Base-by-base conservation (phyloP, 192 early-diverging fungal species). In the Funneliformis geosporum region DNA sequence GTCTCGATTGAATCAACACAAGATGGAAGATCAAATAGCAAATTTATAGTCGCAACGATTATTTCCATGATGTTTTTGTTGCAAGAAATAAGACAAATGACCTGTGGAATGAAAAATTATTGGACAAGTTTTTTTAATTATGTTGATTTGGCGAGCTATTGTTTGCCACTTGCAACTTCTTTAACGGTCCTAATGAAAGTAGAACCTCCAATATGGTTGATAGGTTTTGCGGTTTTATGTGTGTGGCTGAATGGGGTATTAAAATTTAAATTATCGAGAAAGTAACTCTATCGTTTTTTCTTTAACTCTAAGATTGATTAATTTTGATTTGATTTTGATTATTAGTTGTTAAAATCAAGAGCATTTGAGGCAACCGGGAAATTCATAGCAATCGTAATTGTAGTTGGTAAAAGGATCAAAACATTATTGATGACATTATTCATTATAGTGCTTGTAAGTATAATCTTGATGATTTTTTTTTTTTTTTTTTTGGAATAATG, bases 311-410 rank as follows among this genome's bases (percentile, higher is more conserved):
- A 33, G 33, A 33, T 0, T 27, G 27, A 28, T 14, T 65, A 65
- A 9, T n/a, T 11, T 65, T 27, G 10, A 64, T 65, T 33, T 33
- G 12, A 23, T 5, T 64, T 33, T 67, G 23, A 18, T 66, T 4
- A 33, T 9, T 68, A 68, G 66, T 42, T 42, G n/a, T 40, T 69
- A n/a, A 9, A 42, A 43, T 9, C 67, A 3, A 18, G 67, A 8
- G 67, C 67, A 25, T 69, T 69, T 4, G 6, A 39, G 2, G 67
- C 39, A 42, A 39, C 67, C 3, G 67, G 67, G 10, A 69, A 69
- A 69, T 69, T 69, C n/a, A 69, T 69, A 23, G 28, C 39, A 8
- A 69, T 69, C 9, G 67, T 69, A n/a, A n/a, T 69, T 21, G 38
- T 43, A 69, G 43, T 69, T 23, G 38, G 14, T 43, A 69, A 69